These are phyloP conservation scores for Cercospora beticola DNA, from an alignment of 2,329 filamentous ascomycete genomes.

Conservation along the genomic window DNA sequence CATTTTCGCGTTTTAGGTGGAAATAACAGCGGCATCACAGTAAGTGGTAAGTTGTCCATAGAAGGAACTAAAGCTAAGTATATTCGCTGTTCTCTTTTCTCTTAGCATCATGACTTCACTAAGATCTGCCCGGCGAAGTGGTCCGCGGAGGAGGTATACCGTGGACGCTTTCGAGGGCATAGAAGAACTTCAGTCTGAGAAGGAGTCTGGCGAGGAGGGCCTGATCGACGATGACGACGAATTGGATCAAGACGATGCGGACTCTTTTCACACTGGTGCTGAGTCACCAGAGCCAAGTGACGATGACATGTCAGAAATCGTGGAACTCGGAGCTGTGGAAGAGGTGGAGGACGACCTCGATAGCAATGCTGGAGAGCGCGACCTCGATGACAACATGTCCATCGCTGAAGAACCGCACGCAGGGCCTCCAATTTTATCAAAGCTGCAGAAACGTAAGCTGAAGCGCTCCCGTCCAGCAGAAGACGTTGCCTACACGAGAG, in stretches of 20 bases:
- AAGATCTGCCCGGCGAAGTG: conserved; percentile 26
- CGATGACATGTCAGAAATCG: conserved; percentile 38
- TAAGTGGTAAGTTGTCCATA: conserved; percentile 1
- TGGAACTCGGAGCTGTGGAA: conserved; percentile 28
- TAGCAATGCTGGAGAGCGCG: conserved; percentile 41
- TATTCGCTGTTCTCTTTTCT: not conserved
- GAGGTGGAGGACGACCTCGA: conserved; percentile 33
- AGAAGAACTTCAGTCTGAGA: conserved; percentile 28
- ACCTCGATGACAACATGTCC: conserved; percentile 36
- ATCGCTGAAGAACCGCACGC: conserved; percentile 24
- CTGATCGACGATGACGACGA: conserved; percentile 21
- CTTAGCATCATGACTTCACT: conserved; percentile 19
- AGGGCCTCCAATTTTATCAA: not conserved
- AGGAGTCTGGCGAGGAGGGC: conserved; percentile 11
- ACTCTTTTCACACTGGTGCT: conserved; percentile 40
- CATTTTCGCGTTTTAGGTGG: conserved; percentile 11
- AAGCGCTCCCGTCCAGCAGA: not conserved
- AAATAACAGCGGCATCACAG: not conserved
- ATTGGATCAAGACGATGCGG: conserved; percentile 17
- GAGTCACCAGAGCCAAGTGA: conserved; percentile 29
- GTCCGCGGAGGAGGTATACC: conserved; percentile 35
- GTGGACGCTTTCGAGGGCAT: conserved; percentile 40
- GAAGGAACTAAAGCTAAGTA: conserved; percentile 15
- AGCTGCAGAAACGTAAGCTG: conserved; percentile 4
- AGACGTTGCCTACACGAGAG: conserved; percentile 26